Base-by-base conservation (phyloP, 1,139 yeast species). In the Ashbya aceris region DNA sequence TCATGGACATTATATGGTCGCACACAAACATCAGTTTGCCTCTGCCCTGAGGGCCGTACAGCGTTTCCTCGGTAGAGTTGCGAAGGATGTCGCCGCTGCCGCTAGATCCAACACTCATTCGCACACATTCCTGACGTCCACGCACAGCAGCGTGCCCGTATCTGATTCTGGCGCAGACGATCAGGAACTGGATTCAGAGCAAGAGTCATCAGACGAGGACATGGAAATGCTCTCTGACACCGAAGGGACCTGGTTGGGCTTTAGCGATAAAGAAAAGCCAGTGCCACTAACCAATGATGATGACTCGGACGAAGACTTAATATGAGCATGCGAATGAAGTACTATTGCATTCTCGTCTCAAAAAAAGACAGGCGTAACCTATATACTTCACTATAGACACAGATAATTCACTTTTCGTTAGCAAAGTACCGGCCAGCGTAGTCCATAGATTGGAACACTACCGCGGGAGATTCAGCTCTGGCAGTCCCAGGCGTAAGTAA, bases 1-100 rank as follows among this genome's bases (percentile, higher is more conserved):
- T 14, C 97, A 89, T 60, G 98, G 99, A 8, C 71, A 74, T 45
- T 82, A 76, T 60, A 82, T 93, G 44, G 71, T 76, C 42, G 62
- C 64, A 8, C 73, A 82, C 54, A 79, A 77, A 56, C 79, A 75
- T 50, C 74, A 78, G 45, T 85, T 81, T 54, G 71, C 78, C 5
- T 74, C 80, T 43, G 72, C 84, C 0, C 63, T 87, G 53, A 76
- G 93, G 54, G 73, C 83, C 4, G 65, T 86, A 8, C 93, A 80
- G 52, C 72, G 95, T 56, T 87, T 83, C 53, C 69, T 89, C 48
- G 79, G 76, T 41, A 73, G 86, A 54, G 66, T 79, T 7, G 91
- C 84, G 17, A 83, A 84, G 60, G 95, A 84, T 44, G 72, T 86
- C 23, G 77, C 78, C 1, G 65, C 66, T 38, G 63, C 77, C 3